Percentiles rank a stretch among this genome's conserved stretches.
Conservation (phyloP, 208 protist species). For the Leishmania amazonensis region DNA sequence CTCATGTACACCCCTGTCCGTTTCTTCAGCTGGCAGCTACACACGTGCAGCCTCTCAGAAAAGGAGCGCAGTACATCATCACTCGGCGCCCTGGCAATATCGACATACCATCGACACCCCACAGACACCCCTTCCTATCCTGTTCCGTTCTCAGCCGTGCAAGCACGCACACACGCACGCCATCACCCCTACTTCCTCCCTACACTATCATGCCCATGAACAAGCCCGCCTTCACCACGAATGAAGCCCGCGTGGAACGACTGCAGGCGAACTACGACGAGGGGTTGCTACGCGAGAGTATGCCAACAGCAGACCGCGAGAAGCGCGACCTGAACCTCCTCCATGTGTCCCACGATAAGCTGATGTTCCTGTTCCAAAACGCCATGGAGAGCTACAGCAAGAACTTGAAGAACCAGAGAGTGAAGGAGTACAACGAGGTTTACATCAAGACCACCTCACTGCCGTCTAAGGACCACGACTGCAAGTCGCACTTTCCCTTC, state of each 20-base stretch:
- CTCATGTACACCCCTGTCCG: background rate
- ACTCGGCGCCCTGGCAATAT: background rate
- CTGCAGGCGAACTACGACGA: constrained; percentile 80
- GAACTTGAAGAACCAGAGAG: constrained; percentile 62
- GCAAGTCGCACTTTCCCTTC: constrained; percentile 39
- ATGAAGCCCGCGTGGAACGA: constrained; percentile 58
- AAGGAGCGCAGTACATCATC: background rate
- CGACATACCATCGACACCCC: too few species aligned
- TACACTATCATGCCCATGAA: constrained; percentile 52
- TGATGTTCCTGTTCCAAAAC: constrained; percentile 81
- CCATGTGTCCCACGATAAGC: constrained; percentile 55
- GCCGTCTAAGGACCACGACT: constrained; percentile 12
- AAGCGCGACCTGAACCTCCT: constrained; percentile 53
- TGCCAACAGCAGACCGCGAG: constrained; percentile 55
- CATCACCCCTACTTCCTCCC: background rate
- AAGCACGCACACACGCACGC: background rate
- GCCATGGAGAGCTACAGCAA: constrained; percentile 64
- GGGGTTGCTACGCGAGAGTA: constrained; percentile 64
- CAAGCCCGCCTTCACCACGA: constrained; percentile 66
- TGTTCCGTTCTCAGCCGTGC: background rate
- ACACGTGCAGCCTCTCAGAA: background rate
- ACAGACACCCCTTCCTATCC: background rate
- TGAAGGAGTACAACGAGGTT: constrained; percentile 55
- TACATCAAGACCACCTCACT: constrained; percentile 25
- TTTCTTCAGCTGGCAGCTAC: background rate